A percentile compares a stretch with the other conserved stretches of the same genome.
These are phyloP conservation scores for Pseudoneurospora amorphoporcata DNA, from an alignment of 495 filamentous ascomycete species.

Conservation along the genomic window DNA sequence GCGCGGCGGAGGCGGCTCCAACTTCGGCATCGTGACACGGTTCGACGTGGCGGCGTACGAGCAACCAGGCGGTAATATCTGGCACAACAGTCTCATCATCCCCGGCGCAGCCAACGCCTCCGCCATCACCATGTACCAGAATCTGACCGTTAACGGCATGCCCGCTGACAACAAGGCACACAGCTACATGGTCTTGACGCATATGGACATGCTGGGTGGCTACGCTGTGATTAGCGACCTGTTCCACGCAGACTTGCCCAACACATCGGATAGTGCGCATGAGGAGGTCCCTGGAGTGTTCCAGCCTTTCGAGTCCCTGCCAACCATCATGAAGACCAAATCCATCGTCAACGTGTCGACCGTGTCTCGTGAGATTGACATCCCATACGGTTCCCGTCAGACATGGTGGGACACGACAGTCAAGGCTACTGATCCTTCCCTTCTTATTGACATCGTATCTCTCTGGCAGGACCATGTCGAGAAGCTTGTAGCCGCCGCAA, in stretches of 20 bases:
- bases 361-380: constrained; percentile 5
- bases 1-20: constrained; percentile 47
- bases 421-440: constrained; percentile 2
- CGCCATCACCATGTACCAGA: constrained; percentile 13
- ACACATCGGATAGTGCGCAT: not conserved
- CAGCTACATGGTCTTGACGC: constrained; percentile 12
- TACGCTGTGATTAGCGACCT: constrained; percentile 10
- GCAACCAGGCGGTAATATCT: constrained; percentile 13
- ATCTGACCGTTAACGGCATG: constrained; percentile 14
- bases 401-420: constrained; percentile 13
- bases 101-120: constrained; percentile 11
- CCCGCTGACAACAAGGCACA: constrained; percentile 10
- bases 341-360: constrained; percentile 8
- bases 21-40: constrained; percentile 46
- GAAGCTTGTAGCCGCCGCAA: constrained; percentile 1
- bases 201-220: constrained; percentile 4
- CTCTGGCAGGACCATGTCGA: constrained; percentile 8
- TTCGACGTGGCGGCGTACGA: constrained; percentile 21
- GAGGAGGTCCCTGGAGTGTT: constrained; percentile 8
- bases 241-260: constrained; percentile 8
- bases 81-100: constrained; percentile 12
- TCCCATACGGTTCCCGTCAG: constrained; percentile 5
- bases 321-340: not conserved
- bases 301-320: not conserved
- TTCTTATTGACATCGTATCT: constrained; percentile 11